phyloP scores from a whole-genome alignment of 768 basidiomycete species.

The Lentinula guzmanii region DNA sequence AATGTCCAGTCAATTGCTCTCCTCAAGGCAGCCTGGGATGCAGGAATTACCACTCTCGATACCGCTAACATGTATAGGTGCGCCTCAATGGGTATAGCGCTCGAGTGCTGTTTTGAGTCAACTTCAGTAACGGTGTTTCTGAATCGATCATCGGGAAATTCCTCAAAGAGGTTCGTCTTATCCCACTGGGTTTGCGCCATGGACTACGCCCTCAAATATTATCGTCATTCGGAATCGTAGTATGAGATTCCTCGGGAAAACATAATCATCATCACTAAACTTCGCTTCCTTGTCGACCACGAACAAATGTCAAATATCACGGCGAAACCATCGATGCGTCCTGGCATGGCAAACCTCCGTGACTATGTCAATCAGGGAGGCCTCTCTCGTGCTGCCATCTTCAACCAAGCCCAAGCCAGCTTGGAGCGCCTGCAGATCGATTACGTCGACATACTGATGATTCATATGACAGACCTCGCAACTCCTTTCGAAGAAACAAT shows the following conservation, averaged over 20 bases:
- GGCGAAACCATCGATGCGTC: not conserved
- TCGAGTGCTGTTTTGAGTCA: not conserved
- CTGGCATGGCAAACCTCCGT: conserved; percentile 4
- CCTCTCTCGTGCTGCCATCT: conserved; percentile 28
- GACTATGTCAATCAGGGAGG: conserved; percentile 26
- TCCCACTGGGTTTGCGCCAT: not conserved
- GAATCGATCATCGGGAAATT: conserved; percentile 31
- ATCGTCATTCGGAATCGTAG: conserved; percentile 9
- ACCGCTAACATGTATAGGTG: conserved; percentile 16
- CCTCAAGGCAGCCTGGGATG: conserved; percentile 32
- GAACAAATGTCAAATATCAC: not conserved
- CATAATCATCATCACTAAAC: conserved; percentile 25
- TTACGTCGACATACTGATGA: conserved; percentile 36
- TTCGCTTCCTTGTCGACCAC: conserved; percentile 11
- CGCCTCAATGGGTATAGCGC: not conserved
- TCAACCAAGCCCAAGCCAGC: conserved; percentile 30
- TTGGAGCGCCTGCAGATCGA: conserved; percentile 28
- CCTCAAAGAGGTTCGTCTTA: conserved; percentile 24
- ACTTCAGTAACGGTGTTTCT: conserved; percentile 21
- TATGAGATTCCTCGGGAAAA: conserved; percentile 25
- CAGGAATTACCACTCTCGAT: conserved; percentile 20
- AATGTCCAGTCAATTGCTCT: conserved; percentile 15
- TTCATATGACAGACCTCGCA: conserved; percentile 33
- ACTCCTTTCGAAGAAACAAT: conserved; percentile 29
- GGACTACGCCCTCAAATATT: no score